phyloP scores from a whole-genome alignment of 2,329 filamentous ascomycete species.

The Colletotrichum cuscutae region DNA sequence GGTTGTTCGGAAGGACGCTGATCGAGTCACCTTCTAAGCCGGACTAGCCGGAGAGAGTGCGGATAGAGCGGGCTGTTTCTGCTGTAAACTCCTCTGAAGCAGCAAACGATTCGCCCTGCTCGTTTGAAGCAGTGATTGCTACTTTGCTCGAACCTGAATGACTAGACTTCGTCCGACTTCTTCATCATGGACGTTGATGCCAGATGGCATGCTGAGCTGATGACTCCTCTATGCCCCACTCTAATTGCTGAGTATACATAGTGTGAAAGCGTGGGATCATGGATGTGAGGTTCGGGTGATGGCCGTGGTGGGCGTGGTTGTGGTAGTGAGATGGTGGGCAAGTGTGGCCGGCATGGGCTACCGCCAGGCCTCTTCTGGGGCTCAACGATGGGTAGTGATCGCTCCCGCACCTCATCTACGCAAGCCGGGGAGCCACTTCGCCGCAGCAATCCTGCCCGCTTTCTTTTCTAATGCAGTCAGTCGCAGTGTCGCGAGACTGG shows the following conservation, averaged over 20 bases:
- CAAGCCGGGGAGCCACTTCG: constrained; percentile 25
- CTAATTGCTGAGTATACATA: not conserved
- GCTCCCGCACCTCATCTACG: constrained; percentile 32
- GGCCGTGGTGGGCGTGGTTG: constrained; percentile 5
- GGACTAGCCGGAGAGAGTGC: not conserved
- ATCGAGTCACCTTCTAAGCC: not conserved
- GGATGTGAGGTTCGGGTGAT: constrained; percentile 32
- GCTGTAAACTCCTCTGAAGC: not conserved
- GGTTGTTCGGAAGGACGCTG: not conserved
- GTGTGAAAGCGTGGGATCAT: constrained; percentile 8
- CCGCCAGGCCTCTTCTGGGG: constrained; percentile 9
- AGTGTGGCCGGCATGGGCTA: not conserved
- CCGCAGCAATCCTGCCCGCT: constrained; percentile 27
- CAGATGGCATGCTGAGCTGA: not conserved
- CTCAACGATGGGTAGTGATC: constrained; percentile 17
- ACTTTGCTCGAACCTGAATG: not conserved
- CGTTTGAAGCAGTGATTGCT: not conserved
- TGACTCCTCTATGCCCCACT: not conserved
- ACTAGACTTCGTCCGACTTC: constrained; percentile 1
- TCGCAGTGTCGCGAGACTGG: constrained; percentile 24
- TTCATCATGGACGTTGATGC: not conserved
- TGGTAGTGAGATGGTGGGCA: constrained; percentile 17
- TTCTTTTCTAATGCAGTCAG: constrained; percentile 24
- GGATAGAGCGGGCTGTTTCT: not conserved
- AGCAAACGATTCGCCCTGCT: not conserved